These are phyloP conservation scores for Cryptococcus sp. DNA, from an alignment of 1,284 basidiomycete species.

Conservation along the genomic window DNA sequence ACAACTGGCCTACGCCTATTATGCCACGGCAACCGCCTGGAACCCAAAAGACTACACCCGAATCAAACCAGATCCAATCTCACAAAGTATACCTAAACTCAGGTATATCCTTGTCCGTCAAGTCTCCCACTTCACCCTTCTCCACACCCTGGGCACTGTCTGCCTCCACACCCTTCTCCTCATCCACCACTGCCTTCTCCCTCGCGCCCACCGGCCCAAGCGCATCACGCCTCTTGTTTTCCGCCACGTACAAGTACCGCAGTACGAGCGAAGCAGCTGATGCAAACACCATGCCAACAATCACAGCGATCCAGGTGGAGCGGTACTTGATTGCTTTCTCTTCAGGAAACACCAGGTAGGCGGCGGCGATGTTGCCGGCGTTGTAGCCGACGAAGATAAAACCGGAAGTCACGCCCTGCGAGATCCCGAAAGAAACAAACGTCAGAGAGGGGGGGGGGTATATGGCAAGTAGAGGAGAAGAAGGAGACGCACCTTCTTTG, in stretches of 20 bases:
- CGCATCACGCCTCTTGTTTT: constrained; percentile 38
- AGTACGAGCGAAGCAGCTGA: constrained; percentile 39
- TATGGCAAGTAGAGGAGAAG: too few species aligned
- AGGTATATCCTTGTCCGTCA: constrained; percentile 35
- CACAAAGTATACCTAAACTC: constrained; percentile 35
- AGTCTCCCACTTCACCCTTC: constrained; percentile 21
- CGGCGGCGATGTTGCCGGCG: constrained; percentile 45
- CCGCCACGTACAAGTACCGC: constrained; percentile 36
- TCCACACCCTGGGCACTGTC: constrained; percentile 2
- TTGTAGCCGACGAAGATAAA: constrained; percentile 52
- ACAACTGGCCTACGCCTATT: too few species aligned
- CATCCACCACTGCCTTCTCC: constrained; percentile 10
- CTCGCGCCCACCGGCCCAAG: not conserved
- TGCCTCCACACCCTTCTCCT: constrained; percentile 10
- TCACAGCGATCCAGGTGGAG: constrained; percentile 53
- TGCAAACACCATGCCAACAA: constrained; percentile 47
- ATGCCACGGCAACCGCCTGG: too few species aligned
- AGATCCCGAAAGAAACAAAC: too few species aligned
- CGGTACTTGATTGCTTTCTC: constrained; percentile 50
- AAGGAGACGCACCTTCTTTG: constrained; percentile 46
- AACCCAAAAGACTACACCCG: too few species aligned
- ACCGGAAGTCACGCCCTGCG: constrained; percentile 40
- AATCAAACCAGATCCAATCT: too few species aligned
- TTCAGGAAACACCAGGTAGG: constrained; percentile 45
- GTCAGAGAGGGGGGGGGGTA: too few species aligned